phyloP scores from a whole-genome alignment of 257 asterid species.

The Jacaranda copaia region DNA sequence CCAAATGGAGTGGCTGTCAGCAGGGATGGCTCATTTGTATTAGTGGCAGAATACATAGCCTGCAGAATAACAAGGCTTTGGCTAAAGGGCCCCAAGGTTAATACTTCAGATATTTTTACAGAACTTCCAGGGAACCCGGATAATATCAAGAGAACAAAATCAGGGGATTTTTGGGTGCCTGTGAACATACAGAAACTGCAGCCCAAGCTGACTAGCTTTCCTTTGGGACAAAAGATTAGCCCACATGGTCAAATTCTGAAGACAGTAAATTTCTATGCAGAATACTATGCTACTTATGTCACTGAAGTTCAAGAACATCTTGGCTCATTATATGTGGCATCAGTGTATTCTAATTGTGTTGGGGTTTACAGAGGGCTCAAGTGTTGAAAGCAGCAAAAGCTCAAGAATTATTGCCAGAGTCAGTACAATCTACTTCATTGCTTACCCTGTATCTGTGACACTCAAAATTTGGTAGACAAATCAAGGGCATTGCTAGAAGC shows the following conservation, averaged over 20 bases:
- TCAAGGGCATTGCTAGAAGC: conserved; percentile 28
- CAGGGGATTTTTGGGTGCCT: conserved; percentile 62
- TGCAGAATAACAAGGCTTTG: conserved; percentile 46
- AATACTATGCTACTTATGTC: conserved; percentile 27
- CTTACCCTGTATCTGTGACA: conserved; percentile 29
- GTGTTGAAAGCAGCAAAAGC: not conserved
- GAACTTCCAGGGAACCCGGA: conserved; percentile 51
- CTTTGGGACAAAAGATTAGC: conserved; percentile 49
- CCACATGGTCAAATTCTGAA: conserved; percentile 27
- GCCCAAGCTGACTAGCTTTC: conserved; percentile 32
- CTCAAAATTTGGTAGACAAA: conserved; percentile 27
- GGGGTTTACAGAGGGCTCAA: conserved; percentile 36
- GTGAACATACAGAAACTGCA: conserved; percentile 41
- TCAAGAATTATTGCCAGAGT: conserved; percentile 8
- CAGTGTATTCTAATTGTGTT: conserved; percentile 20
- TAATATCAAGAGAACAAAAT: conserved; percentile 49
- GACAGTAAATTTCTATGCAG: conserved; percentile 40
- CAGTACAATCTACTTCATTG: conserved; percentile 45
- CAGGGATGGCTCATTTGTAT: conserved; percentile 42
- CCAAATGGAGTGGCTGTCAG: conserved; percentile 58
- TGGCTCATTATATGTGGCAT: conserved; percentile 37
- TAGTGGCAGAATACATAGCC: conserved; percentile 47
- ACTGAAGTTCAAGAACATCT: conserved; percentile 43
- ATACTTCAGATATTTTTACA: conserved; percentile 41
- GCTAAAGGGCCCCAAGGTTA: conserved; percentile 53